phyloP scores from a whole-genome alignment of 345 rosid species.

The Euphorbia pulcherrima region DNA sequence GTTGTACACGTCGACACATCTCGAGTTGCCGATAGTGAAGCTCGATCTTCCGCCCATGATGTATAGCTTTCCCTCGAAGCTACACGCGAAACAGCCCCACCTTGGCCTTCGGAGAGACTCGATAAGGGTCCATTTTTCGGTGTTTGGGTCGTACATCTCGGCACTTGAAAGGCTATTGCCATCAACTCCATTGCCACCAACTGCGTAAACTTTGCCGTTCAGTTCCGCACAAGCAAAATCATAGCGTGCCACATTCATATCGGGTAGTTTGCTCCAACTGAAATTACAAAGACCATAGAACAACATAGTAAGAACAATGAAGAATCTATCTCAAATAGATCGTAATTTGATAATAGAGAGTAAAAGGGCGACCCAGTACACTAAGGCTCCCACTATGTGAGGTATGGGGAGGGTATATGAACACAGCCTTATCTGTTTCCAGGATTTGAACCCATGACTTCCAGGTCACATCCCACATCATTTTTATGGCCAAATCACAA shows the following conservation, averaged over 20 bases:
- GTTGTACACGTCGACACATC: constrained; percentile 64
- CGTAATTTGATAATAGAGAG: background rate
- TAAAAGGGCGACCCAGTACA: too few relatives aligned
- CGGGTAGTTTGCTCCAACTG: constrained; percentile 81
- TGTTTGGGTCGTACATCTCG: constrained; percentile 71
- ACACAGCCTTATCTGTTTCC: too few relatives aligned
- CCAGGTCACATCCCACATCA: too few relatives aligned
- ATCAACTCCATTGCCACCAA: constrained; percentile 72
- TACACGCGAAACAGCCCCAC: constrained; percentile 78
- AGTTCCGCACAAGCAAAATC: constrained; percentile 91
- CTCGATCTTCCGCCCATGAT: constrained; percentile 94
- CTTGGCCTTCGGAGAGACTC: constrained; percentile 80
- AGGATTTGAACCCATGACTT: too few relatives aligned
- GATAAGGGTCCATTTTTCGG: constrained; percentile 51
- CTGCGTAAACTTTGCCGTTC: constrained; percentile 73
- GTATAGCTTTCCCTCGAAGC: constrained; percentile 73
- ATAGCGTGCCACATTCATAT: constrained; percentile 68
- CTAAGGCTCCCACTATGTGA: too few relatives aligned
- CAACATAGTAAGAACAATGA: background rate
- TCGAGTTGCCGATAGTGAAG: constrained; percentile 86
- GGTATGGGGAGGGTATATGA: too few relatives aligned
- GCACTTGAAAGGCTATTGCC: constrained; percentile 69
- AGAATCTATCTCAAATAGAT: background rate
- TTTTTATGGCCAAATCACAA: background rate
- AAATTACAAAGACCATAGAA: constrained; percentile 20